Percentiles rank a stretch among this genome's conserved stretches.
Evolutionary conservation across 805 yeast genomes (phyloP).

Genomic region (Sporopachydermia lactativora): DNA sequence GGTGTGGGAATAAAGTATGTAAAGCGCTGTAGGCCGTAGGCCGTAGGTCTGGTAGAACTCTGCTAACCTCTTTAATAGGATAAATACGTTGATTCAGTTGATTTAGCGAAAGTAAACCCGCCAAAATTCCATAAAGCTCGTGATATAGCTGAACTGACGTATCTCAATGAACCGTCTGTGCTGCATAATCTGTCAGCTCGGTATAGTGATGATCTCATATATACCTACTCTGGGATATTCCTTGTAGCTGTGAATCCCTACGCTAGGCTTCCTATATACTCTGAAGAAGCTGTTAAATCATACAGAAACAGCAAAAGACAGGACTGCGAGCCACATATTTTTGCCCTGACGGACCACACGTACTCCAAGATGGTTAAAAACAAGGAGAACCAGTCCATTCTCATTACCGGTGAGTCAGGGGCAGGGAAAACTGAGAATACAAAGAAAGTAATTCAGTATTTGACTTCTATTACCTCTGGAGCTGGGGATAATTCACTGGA

Average conservation of each 20-base stretch:
- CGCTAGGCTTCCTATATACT: conserved; percentile 57
- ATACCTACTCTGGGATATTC: conserved; percentile 91
- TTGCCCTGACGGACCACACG: conserved; percentile 79
- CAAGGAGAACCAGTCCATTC: conserved; percentile 68
- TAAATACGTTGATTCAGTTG: conserved; percentile 27
- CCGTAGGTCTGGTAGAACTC: not conserved
- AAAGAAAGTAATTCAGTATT: conserved; percentile 82
- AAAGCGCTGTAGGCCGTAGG: no score
- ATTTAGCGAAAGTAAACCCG: conserved; percentile 68
- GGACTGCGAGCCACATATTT: conserved; percentile 71
- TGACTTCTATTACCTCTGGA: conserved; percentile 56
- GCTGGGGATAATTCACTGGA: conserved; percentile 41
- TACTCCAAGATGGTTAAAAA: conserved; percentile 58
- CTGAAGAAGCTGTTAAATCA: conserved; percentile 35
- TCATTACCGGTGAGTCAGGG: conserved; percentile 98
- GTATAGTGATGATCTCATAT: conserved; percentile 64
- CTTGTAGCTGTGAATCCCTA: conserved; percentile 94
- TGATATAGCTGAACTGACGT: conserved; percentile 93
- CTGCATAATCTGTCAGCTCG: conserved; percentile 68
- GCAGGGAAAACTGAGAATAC: conserved; percentile 99
- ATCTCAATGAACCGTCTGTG: conserved; percentile 92
- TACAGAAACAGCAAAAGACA: conserved; percentile 36
- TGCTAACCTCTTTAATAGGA: conserved; percentile 15
- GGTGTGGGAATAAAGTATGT: conserved; percentile 23
- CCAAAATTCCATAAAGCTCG: conserved; percentile 78